Conservation (phyloP, 495 filamentous ascomycete genomes). For the Trichoderma erinaceum region DNA sequence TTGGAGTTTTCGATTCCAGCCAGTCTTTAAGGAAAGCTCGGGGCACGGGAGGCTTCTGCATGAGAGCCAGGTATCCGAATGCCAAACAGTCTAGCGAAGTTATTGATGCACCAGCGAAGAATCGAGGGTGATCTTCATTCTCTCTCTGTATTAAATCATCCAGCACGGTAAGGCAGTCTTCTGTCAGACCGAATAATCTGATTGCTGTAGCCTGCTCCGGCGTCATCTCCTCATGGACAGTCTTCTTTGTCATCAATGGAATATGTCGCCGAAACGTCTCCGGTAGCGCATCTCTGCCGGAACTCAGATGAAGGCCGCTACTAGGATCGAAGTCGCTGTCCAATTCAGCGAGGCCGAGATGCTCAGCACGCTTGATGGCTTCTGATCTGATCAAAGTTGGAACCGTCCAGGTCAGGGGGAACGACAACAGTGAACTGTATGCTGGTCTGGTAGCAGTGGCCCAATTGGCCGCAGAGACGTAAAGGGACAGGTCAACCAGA, state of each 20-base stretch:
- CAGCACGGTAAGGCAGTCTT: constrained; percentile 63
- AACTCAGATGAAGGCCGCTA: background rate
- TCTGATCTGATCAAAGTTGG: constrained; percentile 59
- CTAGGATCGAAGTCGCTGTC: constrained; percentile 27
- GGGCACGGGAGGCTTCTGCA: constrained; percentile 63
- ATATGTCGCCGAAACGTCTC: constrained; percentile 16
- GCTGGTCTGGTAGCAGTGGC: constrained; percentile 62
- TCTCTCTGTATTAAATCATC: constrained; percentile 53
- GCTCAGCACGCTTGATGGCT: constrained; percentile 63
- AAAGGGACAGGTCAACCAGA: constrained; percentile 75
- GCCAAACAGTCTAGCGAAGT: constrained; percentile 66
- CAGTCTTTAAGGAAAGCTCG: constrained; percentile 63
- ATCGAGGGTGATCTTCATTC: constrained; percentile 21
- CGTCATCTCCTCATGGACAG: constrained; percentile 28
- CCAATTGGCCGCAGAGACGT: constrained; percentile 84
- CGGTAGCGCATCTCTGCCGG: constrained; percentile 15
- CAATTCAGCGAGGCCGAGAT: constrained; percentile 55
- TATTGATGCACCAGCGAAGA: constrained; percentile 43
- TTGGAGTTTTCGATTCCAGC: constrained; percentile 51
- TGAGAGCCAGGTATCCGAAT: constrained; percentile 69
- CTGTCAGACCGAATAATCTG: constrained; percentile 60
- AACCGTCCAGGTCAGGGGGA: constrained; percentile 76
- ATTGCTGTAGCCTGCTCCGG: constrained; percentile 55
- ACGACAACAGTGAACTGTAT: constrained; percentile 67
- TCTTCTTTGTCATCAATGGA: constrained; percentile 23